Base-by-base conservation (phyloP, 768 basidiomycete species). In the Hericium alpestre region DNA sequence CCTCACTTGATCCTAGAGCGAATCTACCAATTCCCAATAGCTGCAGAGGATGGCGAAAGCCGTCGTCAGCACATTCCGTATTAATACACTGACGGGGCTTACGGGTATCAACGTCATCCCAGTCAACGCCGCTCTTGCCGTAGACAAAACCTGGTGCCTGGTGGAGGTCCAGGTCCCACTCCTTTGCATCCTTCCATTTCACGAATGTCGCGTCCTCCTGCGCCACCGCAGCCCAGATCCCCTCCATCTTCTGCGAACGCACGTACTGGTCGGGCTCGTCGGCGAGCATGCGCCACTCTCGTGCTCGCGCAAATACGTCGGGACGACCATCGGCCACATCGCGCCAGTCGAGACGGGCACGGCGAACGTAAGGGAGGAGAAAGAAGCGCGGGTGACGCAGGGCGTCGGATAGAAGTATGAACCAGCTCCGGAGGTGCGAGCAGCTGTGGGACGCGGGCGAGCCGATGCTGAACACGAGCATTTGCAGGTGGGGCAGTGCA, bases 81-180 rank as follows among this genome's bases (percentile, higher is more conserved):
- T 10, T 1, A 32, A 5, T 32, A 9, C 1, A 32, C 32, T 32
- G 32, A 32, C 32, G 2, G 32, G 32, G 8, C 32, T 32, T 32
- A 62, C 61, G 56, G 8, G 61, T 62, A 54, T 62, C 61, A n/a
- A 56, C 61, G 46, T 61, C 60, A 9, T 55, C 56, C 38, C 32
- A 43, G 16, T 54, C 59, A 6, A 57, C 59, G 5, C 56, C 47
- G 11, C 49, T 39, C 22, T 58, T 56, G 22, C 62, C 60, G 32
- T 63, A 56, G 4, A 61, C 16, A 49, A 61, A 63, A n/a, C 57
- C 62, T 4, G 62, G 62, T 3, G 62, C 54, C 13, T 56, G 58
- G 47, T 54, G 50, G 52, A 63, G 15, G 23, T 63, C 62, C 37
- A 63, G 27, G 22, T 63, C 62, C 62, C 62, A 63, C 32, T 63